Conservation (phyloP, 2,329 filamentous ascomycete species). For the Alternaria ventricosa region DNA sequence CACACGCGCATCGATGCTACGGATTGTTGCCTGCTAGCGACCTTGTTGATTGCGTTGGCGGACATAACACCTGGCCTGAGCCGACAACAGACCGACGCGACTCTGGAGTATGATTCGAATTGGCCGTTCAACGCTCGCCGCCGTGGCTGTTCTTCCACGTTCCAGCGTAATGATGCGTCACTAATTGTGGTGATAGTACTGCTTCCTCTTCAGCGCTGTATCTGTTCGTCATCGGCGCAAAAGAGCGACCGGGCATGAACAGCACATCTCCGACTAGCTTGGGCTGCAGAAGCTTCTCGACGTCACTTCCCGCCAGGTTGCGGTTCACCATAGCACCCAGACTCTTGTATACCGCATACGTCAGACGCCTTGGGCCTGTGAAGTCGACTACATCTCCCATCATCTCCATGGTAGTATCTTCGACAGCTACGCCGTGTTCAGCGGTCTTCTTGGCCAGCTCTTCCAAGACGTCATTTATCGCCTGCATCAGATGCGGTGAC, state of each 20-base stretch:
- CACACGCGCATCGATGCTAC: background rate
- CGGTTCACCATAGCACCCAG: constrained; percentile 21
- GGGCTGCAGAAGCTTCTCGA: constrained; percentile 30
- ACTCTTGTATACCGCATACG: constrained; percentile 32
- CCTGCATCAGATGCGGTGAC: constrained; percentile 27
- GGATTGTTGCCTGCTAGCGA: background rate
- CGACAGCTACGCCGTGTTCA: constrained; percentile 20
- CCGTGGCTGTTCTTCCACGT: constrained; percentile 28
- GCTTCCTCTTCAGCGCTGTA: constrained; percentile 14
- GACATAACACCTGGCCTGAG: background rate
- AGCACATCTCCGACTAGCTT: constrained; percentile 38
- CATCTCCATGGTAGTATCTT: constrained; percentile 24
- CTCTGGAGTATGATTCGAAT: no score
- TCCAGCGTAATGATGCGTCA: constrained; percentile 28
- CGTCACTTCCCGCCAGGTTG: constrained; percentile 20
- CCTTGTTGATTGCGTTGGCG: background rate
- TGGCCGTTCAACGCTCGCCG: constrained; percentile 11
- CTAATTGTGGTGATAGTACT: constrained; percentile 11
- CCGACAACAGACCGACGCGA: background rate
- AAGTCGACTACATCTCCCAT: constrained; percentile 38
- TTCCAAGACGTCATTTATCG: constrained; percentile 35
- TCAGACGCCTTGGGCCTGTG: constrained; percentile 36
- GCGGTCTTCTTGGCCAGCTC: constrained; percentile 13
- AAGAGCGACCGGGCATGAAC: constrained; percentile 23
- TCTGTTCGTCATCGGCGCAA: constrained; percentile 19